Conservation (phyloP, 148 eudicot species). For the Oxyria digyna region DNA sequence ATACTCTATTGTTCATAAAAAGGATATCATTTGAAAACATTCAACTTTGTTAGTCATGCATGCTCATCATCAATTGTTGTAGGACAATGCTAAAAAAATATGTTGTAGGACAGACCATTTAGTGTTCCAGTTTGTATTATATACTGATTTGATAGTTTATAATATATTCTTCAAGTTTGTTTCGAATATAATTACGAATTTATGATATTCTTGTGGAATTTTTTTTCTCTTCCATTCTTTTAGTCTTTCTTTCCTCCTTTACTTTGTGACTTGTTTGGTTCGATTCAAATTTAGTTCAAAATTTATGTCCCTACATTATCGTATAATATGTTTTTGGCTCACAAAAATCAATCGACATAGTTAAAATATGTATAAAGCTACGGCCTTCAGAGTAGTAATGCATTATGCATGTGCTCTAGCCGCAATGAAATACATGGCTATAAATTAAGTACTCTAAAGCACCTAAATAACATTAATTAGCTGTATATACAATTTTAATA, state of each 20-base stretch:
- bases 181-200: too few relatives aligned
- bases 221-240: too few relatives aligned
- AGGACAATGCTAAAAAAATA: too few relatives aligned
- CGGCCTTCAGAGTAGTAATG: constrained; percentile 4
- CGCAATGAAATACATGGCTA: constrained; percentile 7
- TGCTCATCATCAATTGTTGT: neutral
- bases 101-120: neutral
- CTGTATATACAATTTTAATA: neutral
- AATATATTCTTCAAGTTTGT: too few relatives aligned
- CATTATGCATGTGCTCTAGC: constrained; percentile 8
- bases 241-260: neutral
- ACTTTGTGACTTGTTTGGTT: too few relatives aligned
- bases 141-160: too few relatives aligned
- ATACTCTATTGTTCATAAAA: neutral
- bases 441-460: neutral
- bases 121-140: neutral
- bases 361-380: neutral
- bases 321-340: neutral
- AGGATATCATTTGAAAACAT: neutral
- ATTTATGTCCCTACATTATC: neutral
- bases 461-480: neutral
- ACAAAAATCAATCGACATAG: neutral
- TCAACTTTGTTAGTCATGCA: neutral
- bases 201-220: too few relatives aligned
- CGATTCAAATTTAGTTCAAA: too few relatives aligned